These are phyloP conservation scores for Penicillium decumbens DNA, from an alignment of 2,329 filamentous ascomycete genomes.

Conservation along the genomic window DNA sequence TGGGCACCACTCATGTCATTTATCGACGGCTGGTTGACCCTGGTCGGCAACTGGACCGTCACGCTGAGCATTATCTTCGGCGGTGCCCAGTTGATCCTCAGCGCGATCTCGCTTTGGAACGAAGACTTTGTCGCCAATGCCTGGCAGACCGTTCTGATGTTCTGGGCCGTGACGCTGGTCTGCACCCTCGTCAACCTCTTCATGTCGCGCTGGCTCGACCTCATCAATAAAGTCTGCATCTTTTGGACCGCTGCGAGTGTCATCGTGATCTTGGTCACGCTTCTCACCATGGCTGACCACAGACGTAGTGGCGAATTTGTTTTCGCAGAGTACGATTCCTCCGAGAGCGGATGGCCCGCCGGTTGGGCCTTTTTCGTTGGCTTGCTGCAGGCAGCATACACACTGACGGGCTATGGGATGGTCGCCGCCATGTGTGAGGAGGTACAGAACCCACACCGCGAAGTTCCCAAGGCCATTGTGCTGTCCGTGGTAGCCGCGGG, in stretches of 20 bases:
- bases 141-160: conserved; percentile 67
- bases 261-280: conserved; percentile 61
- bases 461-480: conserved; percentile 68
- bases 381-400: conserved; percentile 57
- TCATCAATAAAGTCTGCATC: conserved; percentile 69
- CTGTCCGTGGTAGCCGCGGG: conserved; percentile 64
- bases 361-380: conserved; percentile 72
- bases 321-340: conserved; percentile 65
- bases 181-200: conserved; percentile 64
- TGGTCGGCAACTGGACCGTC: conserved; percentile 70
- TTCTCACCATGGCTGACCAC: conserved; percentile 58
- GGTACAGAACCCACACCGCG: conserved; percentile 62
- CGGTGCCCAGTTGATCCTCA: conserved; percentile 65
- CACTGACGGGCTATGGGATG: conserved; percentile 60
- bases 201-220: conserved; percentile 56
- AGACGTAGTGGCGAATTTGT: conserved; percentile 60
- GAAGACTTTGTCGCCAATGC: conserved; percentile 62
- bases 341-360: conserved; percentile 59
- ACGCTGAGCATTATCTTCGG: conserved; percentile 65
- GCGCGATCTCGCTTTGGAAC: conserved; percentile 65
- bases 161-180: conserved; percentile 66
- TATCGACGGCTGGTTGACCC: conserved; percentile 66
- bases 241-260: conserved; percentile 66
- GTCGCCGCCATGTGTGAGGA: conserved; percentile 69
- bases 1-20: conserved; percentile 65